Base-by-base conservation (phyloP, 2,329 filamentous ascomycete genomes). In the Knoxdaviesia capensis region DNA sequence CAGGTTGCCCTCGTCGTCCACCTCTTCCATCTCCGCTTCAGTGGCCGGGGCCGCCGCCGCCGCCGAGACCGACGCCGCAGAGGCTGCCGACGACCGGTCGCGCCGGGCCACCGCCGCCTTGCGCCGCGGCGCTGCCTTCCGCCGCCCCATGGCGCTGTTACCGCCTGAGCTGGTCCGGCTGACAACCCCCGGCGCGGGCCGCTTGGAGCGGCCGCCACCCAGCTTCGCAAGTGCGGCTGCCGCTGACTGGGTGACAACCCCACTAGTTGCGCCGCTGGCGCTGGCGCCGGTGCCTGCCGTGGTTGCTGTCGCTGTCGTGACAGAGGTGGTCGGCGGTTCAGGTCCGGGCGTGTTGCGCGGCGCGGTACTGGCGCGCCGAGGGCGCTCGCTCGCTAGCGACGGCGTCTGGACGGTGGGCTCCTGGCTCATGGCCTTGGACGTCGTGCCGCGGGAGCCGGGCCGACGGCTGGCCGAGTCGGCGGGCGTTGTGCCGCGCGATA, bases 141-240 rank as follows among this genome's bases (percentile, higher is more conserved):
- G 70, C 59, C 74, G 79, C 45, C 79, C 79, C 44, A 84, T 75
- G 46, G 78, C 81, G 51, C 70, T 74, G 53, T 65, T 74, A 52
- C 71, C 69, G 52, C 71, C 71, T 49, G 68, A 68, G 56, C 65
- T 71, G 34, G 68, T 74, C 48, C 66, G 66, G 54, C 66, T 81
- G 50, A 86, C 72, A 48, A 81, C 66, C 44, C 80, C 80, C 7
- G 80, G 81, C 31, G 77, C 80, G 38, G 80, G 80, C 44, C 76
- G 65, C 59, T 79, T 84, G 42, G 69, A 63, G 41, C 80, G 72
- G 52, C 75, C 71, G 49, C 60, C 65, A n/a, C 59, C 53, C 42
- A 59, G 60, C 43, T 60, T 61, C 39, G 54, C 45, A 7, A 45
- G 31, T 34, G 36, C 36, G 30, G 44, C 34, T 35, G 43, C 44